phyloP scores from a whole-genome alignment of 495 filamentous ascomycete genomes.

The Niebla homalea region DNA sequence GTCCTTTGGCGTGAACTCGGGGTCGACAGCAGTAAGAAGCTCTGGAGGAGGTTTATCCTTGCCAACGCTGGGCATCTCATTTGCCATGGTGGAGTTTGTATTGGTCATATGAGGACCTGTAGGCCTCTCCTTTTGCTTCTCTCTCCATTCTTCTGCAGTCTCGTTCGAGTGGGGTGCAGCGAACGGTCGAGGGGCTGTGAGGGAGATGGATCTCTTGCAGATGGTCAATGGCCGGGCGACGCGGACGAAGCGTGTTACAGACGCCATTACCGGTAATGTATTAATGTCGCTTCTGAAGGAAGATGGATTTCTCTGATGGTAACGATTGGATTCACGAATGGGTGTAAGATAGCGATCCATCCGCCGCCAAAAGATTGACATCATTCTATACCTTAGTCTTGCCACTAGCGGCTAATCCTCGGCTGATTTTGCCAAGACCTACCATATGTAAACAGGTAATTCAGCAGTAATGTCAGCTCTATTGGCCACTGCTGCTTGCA shows the following conservation, averaged over 20 bases:
- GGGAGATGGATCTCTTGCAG: conserved; percentile 9
- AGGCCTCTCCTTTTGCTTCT: conserved; percentile 39
- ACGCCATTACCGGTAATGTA: no score
- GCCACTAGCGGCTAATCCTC: no score
- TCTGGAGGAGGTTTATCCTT: conserved; percentile 46
- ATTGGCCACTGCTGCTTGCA: no score
- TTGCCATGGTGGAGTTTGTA: conserved; percentile 49
- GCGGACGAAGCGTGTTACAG: background rate
- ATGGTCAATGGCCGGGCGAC: background rate
- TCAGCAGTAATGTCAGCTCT: no score
- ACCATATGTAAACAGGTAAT: no score
- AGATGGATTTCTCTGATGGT: no score
- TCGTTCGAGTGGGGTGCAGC: conserved; percentile 15
- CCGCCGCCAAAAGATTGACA: no score
- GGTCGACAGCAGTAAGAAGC: conserved; percentile 42
- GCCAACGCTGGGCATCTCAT: conserved; percentile 48
- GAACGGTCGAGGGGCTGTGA: conserved; percentile 6
- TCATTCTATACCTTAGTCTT: no score
- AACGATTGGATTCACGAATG: no score
- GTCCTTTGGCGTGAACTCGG: conserved; percentile 44
- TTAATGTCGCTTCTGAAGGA: no score
- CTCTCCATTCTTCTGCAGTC: conserved; percentile 36
- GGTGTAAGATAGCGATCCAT: no score
- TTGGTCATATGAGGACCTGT: conserved; percentile 51
- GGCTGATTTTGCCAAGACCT: no score